A percentile compares a stretch with the other conserved stretches of the same genome.
phyloP scores from a whole-genome alignment of 176 grass and related monocot species.

The Raddia distichophylla region DNA sequence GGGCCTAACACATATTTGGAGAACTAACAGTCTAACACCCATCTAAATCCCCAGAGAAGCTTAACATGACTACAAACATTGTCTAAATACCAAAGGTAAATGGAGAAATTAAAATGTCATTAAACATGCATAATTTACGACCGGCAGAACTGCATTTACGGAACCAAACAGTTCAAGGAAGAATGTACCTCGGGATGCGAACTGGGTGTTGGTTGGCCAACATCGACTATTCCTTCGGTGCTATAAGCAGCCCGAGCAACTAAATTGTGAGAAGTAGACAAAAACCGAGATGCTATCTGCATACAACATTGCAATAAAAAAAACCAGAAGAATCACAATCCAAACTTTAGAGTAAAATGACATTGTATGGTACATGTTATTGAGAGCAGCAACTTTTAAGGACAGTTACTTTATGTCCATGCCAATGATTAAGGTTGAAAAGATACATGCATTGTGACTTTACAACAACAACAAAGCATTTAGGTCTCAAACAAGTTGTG shows the following conservation, averaged over 20 bases:
- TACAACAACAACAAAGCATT: too few relatives aligned
- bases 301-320: not conserved
- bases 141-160: not conserved
- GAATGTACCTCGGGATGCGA: slow-evolving; percentile 77
- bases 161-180: not conserved
- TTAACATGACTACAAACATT: not conserved
- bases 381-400: not conserved
- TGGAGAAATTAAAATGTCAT: not conserved
- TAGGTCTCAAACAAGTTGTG: too few relatives aligned
- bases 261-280: slow-evolving; percentile 41
- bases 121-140: slow-evolving; percentile 18
- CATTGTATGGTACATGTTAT: not conserved
- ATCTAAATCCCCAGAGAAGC: slow-evolving; percentile 15
- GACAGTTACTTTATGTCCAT: not conserved
- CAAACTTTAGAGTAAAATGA: not conserved
- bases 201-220: slow-evolving; percentile 74
- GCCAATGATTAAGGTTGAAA: not conserved
- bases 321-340: slow-evolving; percentile 16
- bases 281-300: slow-evolving; percentile 48
- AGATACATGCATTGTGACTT: too few relatives aligned
- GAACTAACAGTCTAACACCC: not conserved
- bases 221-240: slow-evolving; percentile 45
- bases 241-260: slow-evolving; percentile 36
- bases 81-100: slow-evolving; percentile 24
- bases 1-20: not conserved